These are phyloP conservation scores for Penicillium fuscoglaucum DNA, from an alignment of 2,329 filamentous ascomycete species.

Conservation along the genomic window DNA sequence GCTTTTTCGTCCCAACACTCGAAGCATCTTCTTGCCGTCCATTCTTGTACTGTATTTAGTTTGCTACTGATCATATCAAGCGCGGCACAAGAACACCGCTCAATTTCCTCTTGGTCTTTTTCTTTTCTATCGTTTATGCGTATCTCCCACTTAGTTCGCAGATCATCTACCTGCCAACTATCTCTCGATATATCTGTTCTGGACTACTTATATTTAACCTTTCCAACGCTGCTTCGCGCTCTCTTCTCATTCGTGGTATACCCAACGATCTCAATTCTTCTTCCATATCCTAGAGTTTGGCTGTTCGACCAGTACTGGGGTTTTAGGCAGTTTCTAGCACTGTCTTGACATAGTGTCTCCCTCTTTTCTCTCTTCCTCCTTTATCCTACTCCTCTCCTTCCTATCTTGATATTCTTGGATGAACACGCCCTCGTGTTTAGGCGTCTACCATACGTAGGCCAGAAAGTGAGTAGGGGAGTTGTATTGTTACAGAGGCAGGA, in stretches of 20 bases:
- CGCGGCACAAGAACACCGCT: constrained; percentile 11
- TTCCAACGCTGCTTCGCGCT: not conserved
- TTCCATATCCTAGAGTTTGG: not conserved
- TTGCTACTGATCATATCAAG: constrained; percentile 13
- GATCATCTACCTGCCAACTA: not conserved
- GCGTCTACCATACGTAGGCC: no score
- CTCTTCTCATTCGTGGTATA: not conserved
- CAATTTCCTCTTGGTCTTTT: not conserved
- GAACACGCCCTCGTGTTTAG: not conserved
- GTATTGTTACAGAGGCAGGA: no score
- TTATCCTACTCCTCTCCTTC: not conserved
- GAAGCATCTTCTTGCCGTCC: constrained; percentile 17
- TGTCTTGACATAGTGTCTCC: not conserved
- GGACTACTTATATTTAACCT: not conserved
- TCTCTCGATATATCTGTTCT: not conserved
- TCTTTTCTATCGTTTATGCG: not conserved
- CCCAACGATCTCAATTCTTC: not conserved
- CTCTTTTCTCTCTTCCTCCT: not conserved
- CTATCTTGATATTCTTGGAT: not conserved
- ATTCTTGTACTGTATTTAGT: constrained; percentile 37
- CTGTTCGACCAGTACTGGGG: not conserved
- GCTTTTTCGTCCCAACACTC: constrained; percentile 11
- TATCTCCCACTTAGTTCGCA: not conserved
- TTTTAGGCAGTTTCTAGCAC: not conserved
- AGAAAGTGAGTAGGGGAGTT: no score